Conservation (phyloP, 1,284 basidiomycete species). For the Marasmius tenuissimus region DNA sequence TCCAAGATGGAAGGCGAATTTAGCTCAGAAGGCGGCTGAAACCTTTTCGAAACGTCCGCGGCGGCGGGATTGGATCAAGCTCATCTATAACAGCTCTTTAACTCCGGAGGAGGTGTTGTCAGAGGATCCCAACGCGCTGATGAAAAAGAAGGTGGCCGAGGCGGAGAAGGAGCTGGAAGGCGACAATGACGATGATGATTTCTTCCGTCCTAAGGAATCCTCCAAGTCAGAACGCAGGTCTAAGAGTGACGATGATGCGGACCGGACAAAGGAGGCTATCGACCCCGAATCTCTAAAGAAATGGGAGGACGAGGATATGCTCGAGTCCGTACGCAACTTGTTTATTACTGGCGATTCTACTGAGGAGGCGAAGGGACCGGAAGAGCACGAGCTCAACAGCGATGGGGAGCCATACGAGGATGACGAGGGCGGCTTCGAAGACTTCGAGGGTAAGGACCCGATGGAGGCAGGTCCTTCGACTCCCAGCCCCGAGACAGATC, state of each 20-base stretch:
- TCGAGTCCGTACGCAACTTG: conserved; percentile 84
- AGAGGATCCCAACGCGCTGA: conserved; percentile 27
- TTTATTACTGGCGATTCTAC: conserved; percentile 85
- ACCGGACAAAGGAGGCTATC: conserved; percentile 67
- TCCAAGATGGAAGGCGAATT: conserved; percentile 80
- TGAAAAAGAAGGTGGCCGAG: conserved; percentile 13
- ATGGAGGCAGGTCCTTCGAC: conserved; percentile 23
- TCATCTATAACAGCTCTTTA: conserved; percentile 79
- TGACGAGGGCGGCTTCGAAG: conserved; percentile 45
- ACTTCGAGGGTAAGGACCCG: conserved; percentile 38
- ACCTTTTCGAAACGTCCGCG: conserved; percentile 44
- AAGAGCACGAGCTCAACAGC: conserved; percentile 41
- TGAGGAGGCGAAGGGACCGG: conserved; percentile 25
- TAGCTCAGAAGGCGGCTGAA: conserved; percentile 61
- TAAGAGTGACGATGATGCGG: conserved; percentile 57
- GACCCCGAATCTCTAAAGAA: conserved; percentile 54
- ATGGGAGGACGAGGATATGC: conserved; percentile 84
- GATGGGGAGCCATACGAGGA: conserved; percentile 46
- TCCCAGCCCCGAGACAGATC: conserved; percentile 36
- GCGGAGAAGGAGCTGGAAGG: conserved; percentile 20
- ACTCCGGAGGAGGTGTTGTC: conserved; percentile 72
- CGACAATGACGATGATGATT: conserved; percentile 64
- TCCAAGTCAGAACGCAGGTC: conserved; percentile 23
- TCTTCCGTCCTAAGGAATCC: conserved; percentile 71
- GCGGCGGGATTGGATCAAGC: conserved; percentile 75